These are phyloP conservation scores for Geranium incanum DNA, from an alignment of 441 rosid species.

Conservation along the genomic window DNA sequence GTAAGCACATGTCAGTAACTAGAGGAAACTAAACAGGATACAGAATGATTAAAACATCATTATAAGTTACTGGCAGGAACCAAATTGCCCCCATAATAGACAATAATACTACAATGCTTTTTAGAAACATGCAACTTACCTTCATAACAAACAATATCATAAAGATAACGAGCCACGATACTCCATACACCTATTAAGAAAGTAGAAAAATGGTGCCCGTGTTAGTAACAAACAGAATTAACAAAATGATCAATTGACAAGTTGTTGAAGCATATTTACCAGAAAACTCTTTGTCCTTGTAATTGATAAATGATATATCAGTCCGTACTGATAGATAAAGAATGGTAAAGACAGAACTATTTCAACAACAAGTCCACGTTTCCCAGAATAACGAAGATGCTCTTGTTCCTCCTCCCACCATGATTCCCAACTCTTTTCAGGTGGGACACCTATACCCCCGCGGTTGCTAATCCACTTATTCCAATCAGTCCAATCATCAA, in stretches of 20 bases:
- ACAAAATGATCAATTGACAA: conserved; percentile 15
- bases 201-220: conserved; percentile 1
- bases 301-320: conserved; percentile 73
- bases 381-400: conserved; percentile 79
- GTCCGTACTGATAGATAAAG: conserved; percentile 91
- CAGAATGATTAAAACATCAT: too few relatives aligned
- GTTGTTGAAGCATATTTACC: conserved; percentile 34
- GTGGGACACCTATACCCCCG: conserved; percentile 96
- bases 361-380: conserved; percentile 84
- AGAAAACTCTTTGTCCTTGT: conserved; percentile 52
- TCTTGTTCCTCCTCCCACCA: conserved; percentile 99
- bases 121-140: conserved; percentile 41
- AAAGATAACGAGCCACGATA: conserved; percentile 92
- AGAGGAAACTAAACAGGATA: neutral
- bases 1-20: neutral
- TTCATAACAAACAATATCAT: conserved; percentile 86
- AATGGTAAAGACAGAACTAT: conserved; percentile 71
- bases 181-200: conserved; percentile 66
- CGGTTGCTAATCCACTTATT: conserved; percentile 89
- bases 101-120: neutral
- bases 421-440: conserved; percentile 98
- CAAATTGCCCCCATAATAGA: too few relatives aligned
- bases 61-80: too few relatives aligned
- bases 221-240: neutral
- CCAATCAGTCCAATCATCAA: conserved; percentile 99